phyloP scores from a whole-genome alignment of 768 basidiomycete genomes.

The Mycena polygramma region DNA sequence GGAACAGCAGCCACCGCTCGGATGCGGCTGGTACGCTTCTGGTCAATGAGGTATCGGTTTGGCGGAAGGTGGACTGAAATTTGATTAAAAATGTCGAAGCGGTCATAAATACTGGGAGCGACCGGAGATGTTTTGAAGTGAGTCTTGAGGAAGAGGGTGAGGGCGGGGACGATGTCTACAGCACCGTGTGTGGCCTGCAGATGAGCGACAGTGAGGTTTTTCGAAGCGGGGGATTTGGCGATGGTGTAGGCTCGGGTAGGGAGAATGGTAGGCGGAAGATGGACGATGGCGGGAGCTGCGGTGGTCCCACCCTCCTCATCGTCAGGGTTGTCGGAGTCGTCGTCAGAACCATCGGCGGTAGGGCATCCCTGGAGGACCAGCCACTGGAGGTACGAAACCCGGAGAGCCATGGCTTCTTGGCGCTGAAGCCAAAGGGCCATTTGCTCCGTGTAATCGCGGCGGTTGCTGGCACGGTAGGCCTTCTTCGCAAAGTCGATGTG shows the following conservation, averaged over 20 bases:
- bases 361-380: not conserved
- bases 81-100: too few relatives aligned
- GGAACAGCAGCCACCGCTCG: too few relatives aligned
- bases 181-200: not conserved
- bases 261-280: not conserved
- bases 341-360: not conserved
- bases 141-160: slow-evolving; percentile 3
- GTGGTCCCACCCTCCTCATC: not conserved
- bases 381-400: slow-evolving; percentile 1
- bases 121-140: too few relatives aligned
- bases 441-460: slow-evolving; percentile 24
- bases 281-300: not conserved
- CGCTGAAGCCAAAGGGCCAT: slow-evolving; percentile 34
- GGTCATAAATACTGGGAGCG: slow-evolving; percentile 11
- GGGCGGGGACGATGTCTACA: slow-evolving; percentile 3
- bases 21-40: too few relatives aligned
- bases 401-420: slow-evolving; percentile 20
- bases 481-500: slow-evolving; percentile 11
- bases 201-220: not conserved
- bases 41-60: too few relatives aligned
- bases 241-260: slow-evolving; percentile 8
- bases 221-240: not conserved
- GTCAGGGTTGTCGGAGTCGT: not conserved
- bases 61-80: too few relatives aligned
- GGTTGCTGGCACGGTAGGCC: slow-evolving; percentile 31